These are phyloP conservation scores for Tardiomyces digboiensis DNA, from an alignment of 1,139 yeast genomes.

Conservation along the genomic window DNA sequence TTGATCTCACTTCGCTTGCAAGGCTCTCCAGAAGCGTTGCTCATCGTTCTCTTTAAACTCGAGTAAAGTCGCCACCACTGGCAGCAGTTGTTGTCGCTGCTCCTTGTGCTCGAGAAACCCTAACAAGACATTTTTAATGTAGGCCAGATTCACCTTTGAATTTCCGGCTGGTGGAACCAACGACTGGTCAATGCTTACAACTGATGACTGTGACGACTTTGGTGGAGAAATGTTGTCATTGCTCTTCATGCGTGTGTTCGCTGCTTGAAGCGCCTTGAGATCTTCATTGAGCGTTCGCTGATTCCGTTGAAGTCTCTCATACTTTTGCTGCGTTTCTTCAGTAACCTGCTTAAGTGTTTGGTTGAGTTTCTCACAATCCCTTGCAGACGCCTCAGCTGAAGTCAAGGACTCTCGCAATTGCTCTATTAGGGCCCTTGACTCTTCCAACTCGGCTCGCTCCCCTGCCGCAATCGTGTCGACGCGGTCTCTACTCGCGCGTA, in stretches of 20 bases:
- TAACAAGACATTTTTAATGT: constrained; percentile 75
- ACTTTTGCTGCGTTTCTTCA: constrained; percentile 25
- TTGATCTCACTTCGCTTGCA: constrained; percentile 20
- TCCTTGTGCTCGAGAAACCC: constrained; percentile 90
- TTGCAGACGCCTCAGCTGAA: constrained; percentile 20
- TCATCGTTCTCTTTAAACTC: constrained; percentile 64
- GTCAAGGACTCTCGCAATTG: constrained; percentile 18
- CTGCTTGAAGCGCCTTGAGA: constrained; percentile 17
- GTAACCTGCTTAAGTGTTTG: constrained; percentile 23
- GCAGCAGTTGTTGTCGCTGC: constrained; percentile 76
- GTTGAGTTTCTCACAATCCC: constrained; percentile 22
- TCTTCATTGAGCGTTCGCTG: constrained; percentile 64
- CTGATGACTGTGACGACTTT: constrained; percentile 4
- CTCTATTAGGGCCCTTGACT: constrained; percentile 13
- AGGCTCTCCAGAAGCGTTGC: constrained; percentile 52
- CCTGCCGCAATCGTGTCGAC: constrained; percentile 18
- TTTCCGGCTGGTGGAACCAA: background rate
- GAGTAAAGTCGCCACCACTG: constrained; percentile 72
- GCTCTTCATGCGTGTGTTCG: constrained; percentile 9
- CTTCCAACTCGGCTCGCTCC: constrained; percentile 21
- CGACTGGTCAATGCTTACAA: background rate
- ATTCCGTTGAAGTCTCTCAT: constrained; percentile 40
- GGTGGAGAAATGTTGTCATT: constrained; percentile 1
- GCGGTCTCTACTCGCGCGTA: constrained; percentile 15
- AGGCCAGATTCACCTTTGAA: constrained; percentile 46